Evolutionary conservation across 176 grass and related monocot species (phyloP), one percentile per base, ranked within the genome.

Genomic region (Phoenix dactylifera): DNA sequence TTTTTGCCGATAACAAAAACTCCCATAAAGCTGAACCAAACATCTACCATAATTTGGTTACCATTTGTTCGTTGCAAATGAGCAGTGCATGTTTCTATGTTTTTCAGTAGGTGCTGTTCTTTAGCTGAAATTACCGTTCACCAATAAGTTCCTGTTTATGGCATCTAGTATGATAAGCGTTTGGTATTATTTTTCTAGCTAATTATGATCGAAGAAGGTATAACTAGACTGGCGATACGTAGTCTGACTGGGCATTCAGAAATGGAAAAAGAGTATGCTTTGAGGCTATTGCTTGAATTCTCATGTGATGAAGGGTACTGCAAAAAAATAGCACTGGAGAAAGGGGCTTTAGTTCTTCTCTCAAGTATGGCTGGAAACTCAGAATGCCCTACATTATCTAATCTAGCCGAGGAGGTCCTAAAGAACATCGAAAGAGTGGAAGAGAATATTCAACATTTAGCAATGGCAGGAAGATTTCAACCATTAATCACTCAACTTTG

Each of bases 271-370:
- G 50, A 66, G 49, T 66, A 54, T 30, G 63, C 63, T 26, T 52
- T 66, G 50, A 66, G 50, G 63, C 7, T 66, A 54, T 54, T 66
- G 63, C 50, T 54, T 29, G 63, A 54, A 66, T 66, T 66, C 50
- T 66, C 63, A 10, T 24, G 3, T 18, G 63, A 66, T 26, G 17
- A 26, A 53, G 50, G 52, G 3, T 66, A 16, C 52, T 66, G 63
- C 24, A 66, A 20, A 16, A 66, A 53, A 32, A 18, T 66, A 52
- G 63, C 50, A 28, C 16, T 53, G 22, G 63, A 66, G 63, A 66
- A 66, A 52, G 63, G 63, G 18, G 63, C 63, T 66, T 66, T 66
- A 52, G 49, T 66, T 54, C 63, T 66, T 66, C 63, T 66, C 18
- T 52, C 50, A 15, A 66, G 49, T 54, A 29, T 66, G 6, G 63